Evolutionary conservation across 1,284 basidiomycete species (phyloP).

Genomic region (Cutaneotrichosporon mucoides): DNA sequence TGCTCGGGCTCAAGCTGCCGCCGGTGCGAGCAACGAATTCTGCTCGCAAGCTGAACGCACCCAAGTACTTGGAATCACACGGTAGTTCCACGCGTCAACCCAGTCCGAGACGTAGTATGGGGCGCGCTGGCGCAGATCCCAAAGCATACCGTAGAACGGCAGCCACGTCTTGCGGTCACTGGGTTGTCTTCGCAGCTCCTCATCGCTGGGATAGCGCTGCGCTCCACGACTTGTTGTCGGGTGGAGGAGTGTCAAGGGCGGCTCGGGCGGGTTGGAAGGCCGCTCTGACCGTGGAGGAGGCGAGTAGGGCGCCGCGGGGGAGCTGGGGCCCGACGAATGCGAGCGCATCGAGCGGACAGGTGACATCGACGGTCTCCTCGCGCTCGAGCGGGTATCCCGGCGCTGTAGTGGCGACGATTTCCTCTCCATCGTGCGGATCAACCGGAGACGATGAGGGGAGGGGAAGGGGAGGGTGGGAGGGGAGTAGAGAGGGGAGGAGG

Average conservation of each 20-base stretch:
- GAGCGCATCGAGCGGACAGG: background rate
- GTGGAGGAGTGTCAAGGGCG: slow-evolving; percentile 37
- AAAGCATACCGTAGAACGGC: slow-evolving; percentile 60
- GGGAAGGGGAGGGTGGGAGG: too few species aligned
- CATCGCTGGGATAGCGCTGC: background rate
- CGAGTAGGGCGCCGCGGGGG: slow-evolving; percentile 1
- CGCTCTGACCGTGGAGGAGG: slow-evolving; percentile 13
- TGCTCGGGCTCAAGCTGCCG: slow-evolving; percentile 2
- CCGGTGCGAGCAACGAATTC: too few species aligned
- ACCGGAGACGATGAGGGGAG: too few species aligned
- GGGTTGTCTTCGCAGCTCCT: background rate
- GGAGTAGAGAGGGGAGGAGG: too few species aligned
- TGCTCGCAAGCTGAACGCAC: slow-evolving; percentile 48
- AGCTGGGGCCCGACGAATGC: background rate
- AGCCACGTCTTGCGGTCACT: slow-evolving; percentile 1
- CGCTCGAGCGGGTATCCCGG: background rate
- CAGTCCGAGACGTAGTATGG: slow-evolving; percentile 84
- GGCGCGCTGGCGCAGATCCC: slow-evolving; percentile 68
- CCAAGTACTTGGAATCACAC: slow-evolving; percentile 51
- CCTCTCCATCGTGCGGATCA: background rate
- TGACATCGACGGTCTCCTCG: background rate
- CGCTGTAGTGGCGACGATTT: too few species aligned
- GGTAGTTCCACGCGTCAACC: slow-evolving; percentile 83
- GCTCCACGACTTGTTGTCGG: slow-evolving; percentile 18
- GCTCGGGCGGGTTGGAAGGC: slow-evolving; percentile 37